Conservation (phyloP, 2,329 filamentous ascomycete species). For the Bipolaris cookei region DNA sequence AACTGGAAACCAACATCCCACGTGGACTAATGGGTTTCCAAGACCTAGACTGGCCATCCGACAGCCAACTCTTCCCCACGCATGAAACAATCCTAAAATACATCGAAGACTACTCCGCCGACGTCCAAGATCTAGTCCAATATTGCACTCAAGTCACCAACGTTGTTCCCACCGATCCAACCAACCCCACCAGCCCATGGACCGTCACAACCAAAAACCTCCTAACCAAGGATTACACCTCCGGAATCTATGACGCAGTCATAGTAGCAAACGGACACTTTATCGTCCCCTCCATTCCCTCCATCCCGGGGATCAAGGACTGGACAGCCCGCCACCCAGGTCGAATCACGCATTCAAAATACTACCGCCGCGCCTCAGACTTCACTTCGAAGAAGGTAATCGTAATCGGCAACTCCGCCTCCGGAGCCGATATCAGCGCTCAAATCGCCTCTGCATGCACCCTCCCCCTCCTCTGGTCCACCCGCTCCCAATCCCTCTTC, state of each 20-base stretch:
- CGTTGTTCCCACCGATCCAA: conserved; percentile 52
- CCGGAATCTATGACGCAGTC: conserved; percentile 61
- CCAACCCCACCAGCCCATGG: conserved; percentile 58
- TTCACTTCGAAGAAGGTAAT: conserved; percentile 75
- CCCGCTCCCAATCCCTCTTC: conserved; percentile 22
- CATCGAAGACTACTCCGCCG: conserved; percentile 72
- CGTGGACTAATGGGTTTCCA: conserved; percentile 80
- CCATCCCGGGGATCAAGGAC: conserved; percentile 50
- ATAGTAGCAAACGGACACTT: conserved; percentile 58
- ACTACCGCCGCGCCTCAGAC: conserved; percentile 70
- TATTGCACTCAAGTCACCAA: conserved; percentile 75
- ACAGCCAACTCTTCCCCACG: conserved; percentile 74
- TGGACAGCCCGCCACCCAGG: conserved; percentile 51
- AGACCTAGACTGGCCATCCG: conserved; percentile 68
- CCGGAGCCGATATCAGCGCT: conserved; percentile 79
- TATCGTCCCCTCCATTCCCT: conserved; percentile 54
- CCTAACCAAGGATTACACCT: conserved; percentile 46
- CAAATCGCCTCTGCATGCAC: conserved; percentile 74
- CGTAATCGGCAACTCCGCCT: conserved; percentile 83
- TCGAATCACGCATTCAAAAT: conserved; percentile 67
- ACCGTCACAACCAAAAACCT: conserved; percentile 62
- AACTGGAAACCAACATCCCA: conserved; percentile 86
- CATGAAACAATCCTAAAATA: conserved; percentile 76
- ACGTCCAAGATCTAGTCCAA: conserved; percentile 69
- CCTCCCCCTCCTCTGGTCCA: conserved; percentile 62